Conservation (phyloP, 306 rosid species). For the Potentilla sterilis region DNA sequence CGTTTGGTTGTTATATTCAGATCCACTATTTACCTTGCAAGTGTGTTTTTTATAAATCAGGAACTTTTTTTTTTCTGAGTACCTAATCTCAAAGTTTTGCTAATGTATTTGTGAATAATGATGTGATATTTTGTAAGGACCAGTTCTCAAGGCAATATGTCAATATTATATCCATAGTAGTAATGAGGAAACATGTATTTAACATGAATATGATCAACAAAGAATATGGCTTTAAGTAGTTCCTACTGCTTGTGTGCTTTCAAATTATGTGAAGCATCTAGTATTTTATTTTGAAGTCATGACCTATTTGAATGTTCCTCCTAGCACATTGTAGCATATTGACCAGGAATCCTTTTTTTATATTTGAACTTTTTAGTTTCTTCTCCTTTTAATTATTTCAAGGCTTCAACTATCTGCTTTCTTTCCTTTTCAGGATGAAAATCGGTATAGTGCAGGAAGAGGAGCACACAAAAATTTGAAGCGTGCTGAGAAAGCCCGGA, state of each 20-base stretch:
- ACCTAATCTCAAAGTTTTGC: background rate
- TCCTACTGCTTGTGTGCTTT: background rate
- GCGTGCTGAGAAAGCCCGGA: slow-evolving; percentile 93
- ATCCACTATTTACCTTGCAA: background rate
- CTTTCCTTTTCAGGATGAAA: slow-evolving; percentile 59
- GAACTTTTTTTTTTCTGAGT: background rate
- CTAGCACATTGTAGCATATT: background rate
- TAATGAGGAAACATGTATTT: background rate
- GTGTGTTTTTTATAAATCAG: too few species aligned
- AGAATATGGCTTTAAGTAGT: background rate
- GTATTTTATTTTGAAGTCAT: background rate
- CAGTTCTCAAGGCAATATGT: background rate
- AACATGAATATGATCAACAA: background rate
- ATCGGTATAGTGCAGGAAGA: slow-evolving; percentile 81
- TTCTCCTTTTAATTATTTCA: background rate
- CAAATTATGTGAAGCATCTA: background rate
- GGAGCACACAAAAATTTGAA: slow-evolving; percentile 93
- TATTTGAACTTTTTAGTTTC: slow-evolving; percentile 16
- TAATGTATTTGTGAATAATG: background rate
- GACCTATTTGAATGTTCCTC: background rate
- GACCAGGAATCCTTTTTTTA: background rate
- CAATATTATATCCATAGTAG: background rate
- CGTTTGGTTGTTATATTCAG: background rate
- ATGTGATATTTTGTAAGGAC: background rate
- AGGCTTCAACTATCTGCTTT: background rate